These are phyloP conservation scores for Leonotis leonurus DNA, from an alignment of 257 asterid genomes.

Conservation along the genomic window DNA sequence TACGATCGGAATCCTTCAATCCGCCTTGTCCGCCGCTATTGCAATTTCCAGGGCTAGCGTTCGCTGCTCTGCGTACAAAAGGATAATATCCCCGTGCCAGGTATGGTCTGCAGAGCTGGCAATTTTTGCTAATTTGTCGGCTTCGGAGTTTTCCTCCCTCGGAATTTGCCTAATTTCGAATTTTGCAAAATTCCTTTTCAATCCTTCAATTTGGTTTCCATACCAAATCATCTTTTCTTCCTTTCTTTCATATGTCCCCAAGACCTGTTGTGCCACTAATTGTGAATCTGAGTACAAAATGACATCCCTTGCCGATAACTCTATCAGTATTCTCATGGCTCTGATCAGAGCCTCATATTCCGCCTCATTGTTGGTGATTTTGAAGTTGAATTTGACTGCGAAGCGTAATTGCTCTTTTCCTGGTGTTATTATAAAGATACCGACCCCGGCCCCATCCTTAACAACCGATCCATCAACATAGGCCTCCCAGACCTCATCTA, in stretches of 20 bases:
- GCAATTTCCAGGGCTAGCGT: too few species aligned
- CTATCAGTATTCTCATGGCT: neutral
- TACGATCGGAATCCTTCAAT: too few species aligned
- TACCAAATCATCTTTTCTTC: neutral
- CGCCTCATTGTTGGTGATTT: neutral
- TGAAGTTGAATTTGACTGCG: neutral
- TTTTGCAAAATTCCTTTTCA: too few species aligned
- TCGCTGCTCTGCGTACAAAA: too few species aligned
- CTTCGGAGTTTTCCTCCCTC: too few species aligned
- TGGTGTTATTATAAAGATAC: neutral
- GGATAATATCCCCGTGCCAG: too few species aligned
- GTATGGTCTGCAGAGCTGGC: too few species aligned
- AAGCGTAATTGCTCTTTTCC: too few species aligned
- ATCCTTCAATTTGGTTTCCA: too few species aligned
- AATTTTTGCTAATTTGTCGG: too few species aligned
- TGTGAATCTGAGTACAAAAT: neutral
- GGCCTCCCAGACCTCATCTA: neutral
- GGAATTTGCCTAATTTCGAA: too few species aligned
- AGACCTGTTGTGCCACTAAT: neutral
- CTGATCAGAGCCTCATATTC: neutral
- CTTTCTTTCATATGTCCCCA: neutral
- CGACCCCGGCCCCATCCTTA: neutral
- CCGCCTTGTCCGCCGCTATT: too few species aligned
- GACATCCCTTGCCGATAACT: neutral
- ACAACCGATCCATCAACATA: neutral